Base-by-base conservation (phyloP, 148 eudicot genomes). In the Polygonum aviculare region DNA sequence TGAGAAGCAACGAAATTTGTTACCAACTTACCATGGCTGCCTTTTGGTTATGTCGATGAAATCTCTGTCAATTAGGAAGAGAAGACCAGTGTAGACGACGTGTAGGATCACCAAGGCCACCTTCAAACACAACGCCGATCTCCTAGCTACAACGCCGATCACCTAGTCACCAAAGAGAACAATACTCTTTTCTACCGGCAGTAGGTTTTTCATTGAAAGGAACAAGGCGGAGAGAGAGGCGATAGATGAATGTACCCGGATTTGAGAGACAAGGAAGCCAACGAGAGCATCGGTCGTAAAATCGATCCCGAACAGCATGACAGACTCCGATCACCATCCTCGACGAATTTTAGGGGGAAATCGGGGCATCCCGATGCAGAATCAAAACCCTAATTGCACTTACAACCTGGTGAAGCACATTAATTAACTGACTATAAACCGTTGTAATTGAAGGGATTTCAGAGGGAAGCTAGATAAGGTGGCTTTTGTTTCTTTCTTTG, bases 11-110 rank as follows among this genome's bases (percentile, higher is more conserved):
- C 41, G 7, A 19, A 72, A 18, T n/a, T 19, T n/a, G 44, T 54
- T 86, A 94, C n/a, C n/a, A n/a, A n/a, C n/a, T n/a, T n/a, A n/a
- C 98, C 98, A 94, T 33, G 96, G 92, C 36, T 89, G 79, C 33
- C 52, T 52, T 59, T 72, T 79, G 12, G 92, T 83, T 57, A 77
- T 81, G 4, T 76, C 79, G 21, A 89, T 77, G 79, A 94, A 85
- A 73, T 87, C 83, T 11, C 10, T 39, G 74, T 92, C 90, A 19
- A 90, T 75, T 5, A 86, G 50, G 75, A 90, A 78, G n/a, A 92
- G 80, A 74, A 86, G 60, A 9, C 89, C 87, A 45, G 80, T 78
- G 57, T 78, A 92, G 72, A 86, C 21, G 35, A 91, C 76, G 84
- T 94, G 98, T 54, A 94, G 82, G 72, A 78, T 12, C 77, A 94